These are phyloP conservation scores for Penicillium macrosclerotiorum DNA, from an alignment of 495 filamentous ascomycete genomes.

Conservation along the genomic window DNA sequence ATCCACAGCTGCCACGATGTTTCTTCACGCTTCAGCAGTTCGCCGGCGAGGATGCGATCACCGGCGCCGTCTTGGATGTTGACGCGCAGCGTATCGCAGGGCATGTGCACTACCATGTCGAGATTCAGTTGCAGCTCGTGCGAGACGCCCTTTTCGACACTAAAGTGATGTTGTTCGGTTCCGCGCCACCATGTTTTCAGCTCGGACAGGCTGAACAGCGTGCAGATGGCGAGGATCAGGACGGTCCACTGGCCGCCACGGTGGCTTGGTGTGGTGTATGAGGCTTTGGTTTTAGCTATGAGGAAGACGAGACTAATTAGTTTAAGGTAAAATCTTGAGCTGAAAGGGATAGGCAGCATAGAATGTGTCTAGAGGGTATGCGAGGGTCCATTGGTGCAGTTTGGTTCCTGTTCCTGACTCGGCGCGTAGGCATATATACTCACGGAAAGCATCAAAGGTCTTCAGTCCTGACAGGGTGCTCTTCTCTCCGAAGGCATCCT, in stretches of 20 bases:
- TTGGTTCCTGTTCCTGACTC: neutral
- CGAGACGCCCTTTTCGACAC: slow-evolving; percentile 88
- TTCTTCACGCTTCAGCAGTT: slow-evolving; percentile 67
- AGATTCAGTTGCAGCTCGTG: slow-evolving; percentile 92
- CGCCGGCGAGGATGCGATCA: slow-evolving; percentile 82
- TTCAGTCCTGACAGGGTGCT: slow-evolving; percentile 57
- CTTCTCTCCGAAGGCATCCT: slow-evolving; percentile 76
- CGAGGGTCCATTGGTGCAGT: neutral
- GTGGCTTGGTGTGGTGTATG: slow-evolving; percentile 77
- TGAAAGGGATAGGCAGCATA: neutral
- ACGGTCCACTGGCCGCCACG: slow-evolving; percentile 94
- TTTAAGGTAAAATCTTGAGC: neutral
- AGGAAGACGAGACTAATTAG: slow-evolving; percentile 5
- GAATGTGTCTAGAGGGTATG: neutral
- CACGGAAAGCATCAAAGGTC: slow-evolving; percentile 98
- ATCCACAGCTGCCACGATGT: slow-evolving; percentile 84
- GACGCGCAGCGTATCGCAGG: slow-evolving; percentile 81
- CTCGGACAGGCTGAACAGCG: slow-evolving; percentile 73
- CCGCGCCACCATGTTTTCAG: slow-evolving; percentile 79
- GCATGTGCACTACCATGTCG: slow-evolving; percentile 90
- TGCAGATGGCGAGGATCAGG: slow-evolving; percentile 67
- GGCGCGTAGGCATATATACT: slow-evolving; percentile 30
- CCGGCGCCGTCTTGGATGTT: slow-evolving; percentile 97
- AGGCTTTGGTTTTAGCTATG: slow-evolving; percentile 91
- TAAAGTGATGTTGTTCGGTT: slow-evolving; percentile 81